These are phyloP conservation scores for Lepidium africanum DNA, from an alignment of 345 rosid genomes.

Conservation along the genomic window DNA sequence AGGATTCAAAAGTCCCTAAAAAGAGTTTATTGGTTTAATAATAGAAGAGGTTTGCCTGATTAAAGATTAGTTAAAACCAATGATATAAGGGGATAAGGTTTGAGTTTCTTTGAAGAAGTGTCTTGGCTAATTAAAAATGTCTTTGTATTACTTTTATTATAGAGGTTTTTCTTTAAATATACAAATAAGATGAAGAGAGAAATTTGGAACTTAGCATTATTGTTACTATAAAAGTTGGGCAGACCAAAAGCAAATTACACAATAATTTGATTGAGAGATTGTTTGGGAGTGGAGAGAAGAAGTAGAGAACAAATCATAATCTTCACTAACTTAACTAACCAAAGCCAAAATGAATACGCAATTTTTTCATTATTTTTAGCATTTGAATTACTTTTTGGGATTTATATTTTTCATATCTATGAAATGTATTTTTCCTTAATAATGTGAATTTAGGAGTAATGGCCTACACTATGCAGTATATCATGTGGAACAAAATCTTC, in stretches of 20 bases:
- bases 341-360: constrained; percentile 29
- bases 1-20: too few species aligned
- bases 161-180: background rate
- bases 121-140: too few species aligned
- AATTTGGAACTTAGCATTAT: background rate
- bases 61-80: too few species aligned
- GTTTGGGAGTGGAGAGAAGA: background rate
- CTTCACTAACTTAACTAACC: constrained; percentile 12
- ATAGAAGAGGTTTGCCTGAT: too few species aligned
- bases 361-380: background rate
- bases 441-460: too few species aligned
- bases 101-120: too few species aligned
- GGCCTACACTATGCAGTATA: too few species aligned
- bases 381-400: background rate
- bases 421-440: too few species aligned
- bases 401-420: background rate
- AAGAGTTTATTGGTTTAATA: too few species aligned
- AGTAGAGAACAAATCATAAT: constrained; percentile 16
- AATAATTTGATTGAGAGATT: constrained; percentile 15
- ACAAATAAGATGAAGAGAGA: background rate
- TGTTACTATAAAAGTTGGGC: constrained; percentile 2
- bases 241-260: constrained; percentile 9
- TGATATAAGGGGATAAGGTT: too few species aligned
- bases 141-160: too few species aligned
- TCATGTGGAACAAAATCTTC: too few species aligned